phyloP scores from a whole-genome alignment of 192 early-diverging fungal species.

The Coemansia sp. region DNA sequence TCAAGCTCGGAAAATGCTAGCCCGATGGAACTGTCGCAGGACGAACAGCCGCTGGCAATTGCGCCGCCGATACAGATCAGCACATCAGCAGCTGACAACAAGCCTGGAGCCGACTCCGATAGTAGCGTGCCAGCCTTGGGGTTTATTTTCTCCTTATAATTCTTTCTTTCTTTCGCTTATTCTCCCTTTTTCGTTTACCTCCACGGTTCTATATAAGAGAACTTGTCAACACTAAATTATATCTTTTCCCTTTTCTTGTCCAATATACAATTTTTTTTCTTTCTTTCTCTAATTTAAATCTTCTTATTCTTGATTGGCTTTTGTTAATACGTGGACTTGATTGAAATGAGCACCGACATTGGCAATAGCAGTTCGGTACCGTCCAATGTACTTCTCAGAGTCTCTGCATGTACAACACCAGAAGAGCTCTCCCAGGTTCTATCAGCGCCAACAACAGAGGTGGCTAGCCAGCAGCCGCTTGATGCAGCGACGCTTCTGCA shows the following conservation, averaged over 20 bases:
- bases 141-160: background rate
- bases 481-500: conserved; percentile 17
- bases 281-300: background rate
- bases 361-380: too few relatives aligned
- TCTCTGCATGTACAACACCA: too few relatives aligned
- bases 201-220: too few relatives aligned
- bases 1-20: background rate
- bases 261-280: background rate
- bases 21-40: background rate
- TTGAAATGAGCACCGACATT: too few relatives aligned
- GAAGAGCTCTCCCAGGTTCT: too few relatives aligned
- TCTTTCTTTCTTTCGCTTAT: too few relatives aligned
- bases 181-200: background rate
- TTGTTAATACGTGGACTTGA: too few relatives aligned
- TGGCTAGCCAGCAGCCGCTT: background rate
- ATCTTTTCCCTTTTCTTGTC: too few relatives aligned
- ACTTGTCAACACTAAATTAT: too few relatives aligned
- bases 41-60: background rate
- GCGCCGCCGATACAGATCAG: background rate
- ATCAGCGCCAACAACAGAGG: too few relatives aligned
- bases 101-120: too few relatives aligned
- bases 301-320: too few relatives aligned
- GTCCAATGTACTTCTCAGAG: background rate
- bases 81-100: background rate
- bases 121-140: background rate